Conservation (phyloP, 352 stramenopile species). For the Phytophthora citricola region DNA sequence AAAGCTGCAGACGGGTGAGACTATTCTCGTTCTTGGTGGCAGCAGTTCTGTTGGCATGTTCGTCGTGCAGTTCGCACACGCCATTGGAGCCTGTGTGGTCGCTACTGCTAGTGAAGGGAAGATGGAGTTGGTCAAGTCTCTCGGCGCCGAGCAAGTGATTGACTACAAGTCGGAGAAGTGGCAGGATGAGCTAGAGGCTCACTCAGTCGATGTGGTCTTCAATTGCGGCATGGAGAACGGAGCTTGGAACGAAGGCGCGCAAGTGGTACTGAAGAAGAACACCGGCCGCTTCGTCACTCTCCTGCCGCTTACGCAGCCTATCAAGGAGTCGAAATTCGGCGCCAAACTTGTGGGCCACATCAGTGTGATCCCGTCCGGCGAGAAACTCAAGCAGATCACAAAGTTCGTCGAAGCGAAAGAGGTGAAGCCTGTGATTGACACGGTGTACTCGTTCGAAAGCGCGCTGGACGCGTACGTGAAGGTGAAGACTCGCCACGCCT, state of each 20-base stretch:
- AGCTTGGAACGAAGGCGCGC: slow-evolving; percentile 33
- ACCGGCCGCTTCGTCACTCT: slow-evolving; percentile 34
- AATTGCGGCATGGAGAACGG: slow-evolving; percentile 28
- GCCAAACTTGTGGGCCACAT: slow-evolving; percentile 14
- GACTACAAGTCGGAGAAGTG: too few species aligned
- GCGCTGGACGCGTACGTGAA: slow-evolving; percentile 45
- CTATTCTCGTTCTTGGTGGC: not conserved
- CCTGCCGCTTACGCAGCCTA: slow-evolving; percentile 27
- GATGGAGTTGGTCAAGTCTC: too few species aligned
- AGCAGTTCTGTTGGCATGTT: too few species aligned
- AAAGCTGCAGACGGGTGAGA: not conserved
- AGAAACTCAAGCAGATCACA: slow-evolving; percentile 25
- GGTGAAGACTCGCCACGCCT: slow-evolving; percentile 50
- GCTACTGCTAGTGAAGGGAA: too few species aligned
- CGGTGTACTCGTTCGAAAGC: slow-evolving; percentile 46
- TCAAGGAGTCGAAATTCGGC: slow-evolving; percentile 49
- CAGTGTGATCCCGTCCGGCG: not conserved
- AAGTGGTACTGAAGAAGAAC: slow-evolving; percentile 35
- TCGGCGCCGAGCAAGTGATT: too few species aligned
- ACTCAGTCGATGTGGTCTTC: slow-evolving; percentile 34
- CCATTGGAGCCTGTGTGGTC: too few species aligned
- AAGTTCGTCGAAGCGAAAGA: slow-evolving; percentile 47
- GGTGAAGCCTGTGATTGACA: slow-evolving; percentile 43
- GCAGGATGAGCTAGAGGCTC: not conserved
- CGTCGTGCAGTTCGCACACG: too few species aligned